Percentiles rank a stretch among this genome's conserved stretches.
Evolutionary conservation across 1,284 basidiomycete species (phyloP).

Genomic region (Anthracocystis walkeri): DNA sequence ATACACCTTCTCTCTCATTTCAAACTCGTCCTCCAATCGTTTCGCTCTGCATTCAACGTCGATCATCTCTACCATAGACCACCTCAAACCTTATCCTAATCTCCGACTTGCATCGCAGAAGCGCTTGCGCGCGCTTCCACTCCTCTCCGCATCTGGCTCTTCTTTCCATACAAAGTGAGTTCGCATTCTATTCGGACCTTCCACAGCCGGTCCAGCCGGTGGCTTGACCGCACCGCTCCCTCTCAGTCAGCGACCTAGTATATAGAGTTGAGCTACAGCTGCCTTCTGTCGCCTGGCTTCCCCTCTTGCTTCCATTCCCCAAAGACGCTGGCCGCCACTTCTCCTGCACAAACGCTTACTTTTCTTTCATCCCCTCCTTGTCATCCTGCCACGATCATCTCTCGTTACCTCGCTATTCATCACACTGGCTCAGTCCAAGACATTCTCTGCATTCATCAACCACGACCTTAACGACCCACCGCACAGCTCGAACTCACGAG

Average conservation of each 20-base stretch:
- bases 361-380: background rate
- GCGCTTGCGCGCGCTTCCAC: slow-evolving; percentile 15
- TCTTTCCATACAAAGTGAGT: slow-evolving; percentile 3
- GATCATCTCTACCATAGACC: slow-evolving; percentile 8
- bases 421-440: background rate
- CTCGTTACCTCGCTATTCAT: background rate
- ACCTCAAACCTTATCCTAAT: slow-evolving; percentile 29
- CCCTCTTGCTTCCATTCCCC: slow-evolving; percentile 9
- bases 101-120: slow-evolving; percentile 25
- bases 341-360: slow-evolving; percentile 9
- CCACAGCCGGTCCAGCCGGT: slow-evolving; percentile 6
- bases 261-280: slow-evolving; percentile 7
- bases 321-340: slow-evolving; percentile 22
- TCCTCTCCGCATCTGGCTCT: slow-evolving; percentile 28
- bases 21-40: background rate
- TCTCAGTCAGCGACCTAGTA: slow-evolving; percentile 4
- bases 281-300: background rate
- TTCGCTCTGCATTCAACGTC: slow-evolving; percentile 12
- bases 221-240: background rate
- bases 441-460: background rate
- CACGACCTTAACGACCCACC: slow-evolving; percentile 8
- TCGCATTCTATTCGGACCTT: background rate
- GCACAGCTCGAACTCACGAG: background rate
- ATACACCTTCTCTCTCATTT: background rate
- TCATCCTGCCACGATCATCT: background rate